These are phyloP conservation scores for Poa pratensis DNA, from an alignment of 176 grass and related monocot genomes.

Conservation along the genomic window DNA sequence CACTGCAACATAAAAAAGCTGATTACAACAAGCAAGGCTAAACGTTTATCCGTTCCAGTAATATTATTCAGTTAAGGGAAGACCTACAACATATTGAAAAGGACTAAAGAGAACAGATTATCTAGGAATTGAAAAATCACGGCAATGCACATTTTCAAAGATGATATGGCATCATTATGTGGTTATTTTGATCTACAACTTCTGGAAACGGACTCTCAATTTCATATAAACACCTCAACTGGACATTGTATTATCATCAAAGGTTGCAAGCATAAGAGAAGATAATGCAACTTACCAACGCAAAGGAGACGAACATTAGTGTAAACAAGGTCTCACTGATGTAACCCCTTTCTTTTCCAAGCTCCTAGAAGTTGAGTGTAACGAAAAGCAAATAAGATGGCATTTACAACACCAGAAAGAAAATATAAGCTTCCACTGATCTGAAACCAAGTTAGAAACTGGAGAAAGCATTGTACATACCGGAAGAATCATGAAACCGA, in stretches of 20 bases:
- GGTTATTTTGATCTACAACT: not conserved
- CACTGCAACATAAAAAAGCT: conserved; percentile 55
- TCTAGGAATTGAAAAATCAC: not conserved
- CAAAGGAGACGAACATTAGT: conserved; percentile 71
- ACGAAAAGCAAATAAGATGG: conserved; percentile 27
- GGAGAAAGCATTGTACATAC: conserved; percentile 45
- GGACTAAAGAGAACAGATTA: not conserved
- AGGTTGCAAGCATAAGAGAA: too few species aligned
- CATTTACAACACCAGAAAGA: not conserved
- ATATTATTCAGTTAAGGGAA: not conserved
- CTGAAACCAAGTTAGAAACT: not conserved
- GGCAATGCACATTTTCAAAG: not conserved
- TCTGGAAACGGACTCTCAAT: not conserved
- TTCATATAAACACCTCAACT: not conserved
- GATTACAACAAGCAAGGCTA: not conserved
- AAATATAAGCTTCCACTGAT: not conserved
- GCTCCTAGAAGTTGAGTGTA: conserved; percentile 51
- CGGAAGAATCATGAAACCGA: conserved; percentile 85
- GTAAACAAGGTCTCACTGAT: conserved; percentile 84
- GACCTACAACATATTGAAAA: not conserved
- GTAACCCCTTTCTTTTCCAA: conserved; percentile 81
- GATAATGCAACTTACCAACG: conserved; percentile 55
- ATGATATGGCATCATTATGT: not conserved
- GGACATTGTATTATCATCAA: not conserved
- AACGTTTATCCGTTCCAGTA: not conserved